Percentiles rank a stretch among this genome's conserved stretches.
phyloP scores from a whole-genome alignment of 2,329 filamentous ascomycete genomes.

The Trichophyton mentagrophytes region DNA sequence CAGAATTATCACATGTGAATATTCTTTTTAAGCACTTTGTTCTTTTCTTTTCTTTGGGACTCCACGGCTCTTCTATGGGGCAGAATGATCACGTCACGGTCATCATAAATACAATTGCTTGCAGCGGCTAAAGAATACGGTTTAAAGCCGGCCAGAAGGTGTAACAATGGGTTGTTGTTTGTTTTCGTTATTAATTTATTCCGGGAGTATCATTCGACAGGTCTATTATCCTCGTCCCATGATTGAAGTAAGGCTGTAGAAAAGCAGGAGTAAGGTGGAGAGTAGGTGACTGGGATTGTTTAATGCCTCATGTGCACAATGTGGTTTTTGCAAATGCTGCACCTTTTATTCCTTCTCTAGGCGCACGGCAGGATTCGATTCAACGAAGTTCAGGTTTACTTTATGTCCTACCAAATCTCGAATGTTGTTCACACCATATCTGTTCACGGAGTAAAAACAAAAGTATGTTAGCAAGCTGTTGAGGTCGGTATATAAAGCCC shows the following conservation, averaged over 20 bases:
- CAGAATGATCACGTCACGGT: not conserved
- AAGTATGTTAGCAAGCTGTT: constrained; percentile 6
- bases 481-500: constrained; percentile 6
- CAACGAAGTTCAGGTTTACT: constrained; percentile 85
- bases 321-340: not conserved
- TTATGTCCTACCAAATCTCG: constrained; percentile 88
- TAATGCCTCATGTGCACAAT: not conserved
- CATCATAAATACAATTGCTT: not conserved
- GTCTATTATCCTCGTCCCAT: not conserved
- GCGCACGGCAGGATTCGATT: constrained; percentile 79
- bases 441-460: constrained; percentile 15
- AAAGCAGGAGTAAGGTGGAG: not conserved
- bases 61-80: not conserved
- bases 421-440: constrained; percentile 71
- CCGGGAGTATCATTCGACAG: not conserved
- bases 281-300: not conserved
- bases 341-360: constrained; percentile 61
- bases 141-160: not conserved
- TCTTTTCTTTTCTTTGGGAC: not conserved
- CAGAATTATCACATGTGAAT: constrained; percentile 24
- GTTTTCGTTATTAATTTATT: not conserved
- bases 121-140: not conserved
- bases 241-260: not conserved
- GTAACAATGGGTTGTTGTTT: not conserved
- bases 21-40: not conserved